Evolutionary conservation across 192 early-diverging fungal species (phyloP), one percentile per base, ranked within the genome.

Genomic region (Mortierella antarctica): DNA sequence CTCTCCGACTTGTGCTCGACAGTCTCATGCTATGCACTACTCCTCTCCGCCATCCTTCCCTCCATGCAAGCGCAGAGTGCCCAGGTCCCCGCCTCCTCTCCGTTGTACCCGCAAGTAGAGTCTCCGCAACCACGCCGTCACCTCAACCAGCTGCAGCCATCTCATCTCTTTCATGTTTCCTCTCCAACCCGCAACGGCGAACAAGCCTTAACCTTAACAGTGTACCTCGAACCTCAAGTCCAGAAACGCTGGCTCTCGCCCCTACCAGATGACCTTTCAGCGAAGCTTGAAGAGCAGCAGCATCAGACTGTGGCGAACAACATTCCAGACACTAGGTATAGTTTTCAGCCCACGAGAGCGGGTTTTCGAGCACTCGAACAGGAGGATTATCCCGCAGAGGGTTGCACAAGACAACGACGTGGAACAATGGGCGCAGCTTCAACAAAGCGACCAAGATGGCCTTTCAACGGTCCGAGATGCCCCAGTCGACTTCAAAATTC

Each of bases 11-110:
- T 76, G 11, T 69, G 66, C 66, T 71, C 65, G 9, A 80, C 77
- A 45, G 77, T 80, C 17, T 80, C 77, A 14, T 80, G 62, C 48
- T 80, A 70, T 65, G 77, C 70, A n/a, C 54, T 80, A 17, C 45
- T 80, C 23, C 49, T 80, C 49, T 67, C 77, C n/a, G 77, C 64
- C 46, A 65, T 80, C 51, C 51, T 80, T 45, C 77, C 77, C 15
- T 72, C 77, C 10, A 62, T 80, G 64, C 77, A 72, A 46, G 77
- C 60, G 21, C 17, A 72, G 39, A 70, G 70, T 0, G 55, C 48
- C 20, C 58, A 80, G 47, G 65, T 63, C 60, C 6, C 62, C 40
- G 31, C 60, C 18, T 53, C 20, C 14, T 20, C 55, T 7, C 23
- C 62, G 1, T 46, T 57, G 15, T 44, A 45, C 39, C 20, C 11